phyloP scores from a whole-genome alignment of 2,329 filamentous ascomycete species.

The Xylaria polymorpha region DNA sequence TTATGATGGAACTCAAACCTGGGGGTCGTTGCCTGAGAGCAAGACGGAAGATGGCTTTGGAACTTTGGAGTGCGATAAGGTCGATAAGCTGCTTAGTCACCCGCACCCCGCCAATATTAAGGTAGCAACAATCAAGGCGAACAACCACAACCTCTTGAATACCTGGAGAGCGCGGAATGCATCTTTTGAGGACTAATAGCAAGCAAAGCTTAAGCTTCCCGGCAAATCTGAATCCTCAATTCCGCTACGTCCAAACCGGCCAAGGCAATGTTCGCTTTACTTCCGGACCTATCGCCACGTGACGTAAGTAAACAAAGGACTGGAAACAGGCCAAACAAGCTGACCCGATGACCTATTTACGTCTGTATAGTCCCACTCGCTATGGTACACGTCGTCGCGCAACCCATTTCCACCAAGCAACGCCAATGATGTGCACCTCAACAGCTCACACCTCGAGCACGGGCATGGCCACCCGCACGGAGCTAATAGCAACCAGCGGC shows the following conservation, averaged over 20 bases:
- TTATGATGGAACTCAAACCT: not conserved
- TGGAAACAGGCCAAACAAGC: slow-evolving; percentile 12
- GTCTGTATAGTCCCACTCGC: slow-evolving; percentile 70
- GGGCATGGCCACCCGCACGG: slow-evolving; percentile 46
- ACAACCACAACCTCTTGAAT: slow-evolving; percentile 5
- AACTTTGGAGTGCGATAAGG: slow-evolving; percentile 20
- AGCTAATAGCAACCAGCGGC: slow-evolving; percentile 40
- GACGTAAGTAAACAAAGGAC: slow-evolving; percentile 64
- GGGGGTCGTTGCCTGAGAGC: not conserved
- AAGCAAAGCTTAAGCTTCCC: not conserved
- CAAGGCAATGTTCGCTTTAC: slow-evolving; percentile 66
- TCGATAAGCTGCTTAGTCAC: slow-evolving; percentile 37
- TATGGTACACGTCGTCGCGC: slow-evolving; percentile 78
- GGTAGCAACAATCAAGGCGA: not conserved
- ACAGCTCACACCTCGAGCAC: slow-evolving; percentile 39
- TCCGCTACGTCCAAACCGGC: not conserved
- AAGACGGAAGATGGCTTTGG: not conserved
- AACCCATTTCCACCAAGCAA: slow-evolving; percentile 56
- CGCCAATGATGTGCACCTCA: slow-evolving; percentile 50
- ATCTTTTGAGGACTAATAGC: slow-evolving; percentile 2
- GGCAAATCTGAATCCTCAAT: not conserved
- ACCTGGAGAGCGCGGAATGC: not conserved
- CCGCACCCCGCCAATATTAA: slow-evolving; percentile 29
- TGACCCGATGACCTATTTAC: slow-evolving; percentile 10
- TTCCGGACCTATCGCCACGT: slow-evolving; percentile 75